A percentile compares a stretch with the other conserved stretches of the same genome.
Evolutionary conservation across 345 rosid genomes (phyloP).

Genomic region (Murraya koenigii): DNA sequence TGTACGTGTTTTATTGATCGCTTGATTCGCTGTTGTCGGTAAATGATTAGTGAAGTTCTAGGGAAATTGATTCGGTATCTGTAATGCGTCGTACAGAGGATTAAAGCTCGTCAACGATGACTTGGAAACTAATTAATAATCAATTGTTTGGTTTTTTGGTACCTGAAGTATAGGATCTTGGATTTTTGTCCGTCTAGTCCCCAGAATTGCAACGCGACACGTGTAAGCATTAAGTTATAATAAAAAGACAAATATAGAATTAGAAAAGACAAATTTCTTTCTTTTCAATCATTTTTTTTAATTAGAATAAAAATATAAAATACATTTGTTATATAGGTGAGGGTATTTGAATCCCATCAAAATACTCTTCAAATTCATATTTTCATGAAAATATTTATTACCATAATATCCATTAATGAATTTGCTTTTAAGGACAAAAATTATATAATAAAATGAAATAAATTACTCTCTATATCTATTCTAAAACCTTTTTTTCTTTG

Average conservation of each 20-base stretch:
- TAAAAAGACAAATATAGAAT: background rate
- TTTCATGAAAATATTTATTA: too few relatives aligned
- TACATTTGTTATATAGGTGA: too few relatives aligned
- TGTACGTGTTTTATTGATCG: background rate
- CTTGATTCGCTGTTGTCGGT: background rate
- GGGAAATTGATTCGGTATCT: background rate
- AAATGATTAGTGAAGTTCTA: background rate
- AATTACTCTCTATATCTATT: too few relatives aligned
- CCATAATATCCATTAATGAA: too few relatives aligned
- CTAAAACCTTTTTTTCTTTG: too few relatives aligned
- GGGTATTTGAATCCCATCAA: too few relatives aligned
- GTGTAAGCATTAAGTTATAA: background rate
- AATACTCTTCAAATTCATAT: too few relatives aligned
- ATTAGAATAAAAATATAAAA: too few relatives aligned
- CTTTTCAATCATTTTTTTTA: too few relatives aligned
- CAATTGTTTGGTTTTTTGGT: background rate
- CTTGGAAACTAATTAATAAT: background rate
- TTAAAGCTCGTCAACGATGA: background rate
- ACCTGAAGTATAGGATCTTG: background rate
- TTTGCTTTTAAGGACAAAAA: too few relatives aligned
- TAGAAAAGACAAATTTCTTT: background rate
- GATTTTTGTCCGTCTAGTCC: background rate
- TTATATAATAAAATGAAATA: too few relatives aligned
- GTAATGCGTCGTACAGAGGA: background rate
- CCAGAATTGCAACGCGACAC: background rate